Conservation (phyloP, 2,329 filamentous ascomycete genomes). For the Hymenoscyphus fructigenus region DNA sequence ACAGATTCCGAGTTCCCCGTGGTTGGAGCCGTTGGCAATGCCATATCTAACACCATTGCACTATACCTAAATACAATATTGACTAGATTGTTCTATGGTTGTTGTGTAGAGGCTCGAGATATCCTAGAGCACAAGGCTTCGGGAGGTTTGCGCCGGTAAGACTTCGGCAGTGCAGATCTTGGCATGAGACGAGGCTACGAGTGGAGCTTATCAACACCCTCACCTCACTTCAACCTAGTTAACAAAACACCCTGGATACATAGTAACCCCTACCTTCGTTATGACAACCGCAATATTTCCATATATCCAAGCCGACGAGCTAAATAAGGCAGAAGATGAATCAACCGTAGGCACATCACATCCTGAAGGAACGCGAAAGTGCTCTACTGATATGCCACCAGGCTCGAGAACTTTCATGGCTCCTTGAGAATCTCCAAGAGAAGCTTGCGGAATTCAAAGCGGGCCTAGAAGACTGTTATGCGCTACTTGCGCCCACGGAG, state of each 20-base stretch:
- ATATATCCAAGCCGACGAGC: slow-evolving; percentile 25
- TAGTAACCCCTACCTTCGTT: background rate
- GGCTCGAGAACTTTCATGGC: slow-evolving; percentile 38
- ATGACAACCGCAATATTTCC: slow-evolving; percentile 34
- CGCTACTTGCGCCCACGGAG: slow-evolving; percentile 79
- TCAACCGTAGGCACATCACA: slow-evolving; percentile 28
- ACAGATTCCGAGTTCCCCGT: background rate
- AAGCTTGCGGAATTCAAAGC: slow-evolving; percentile 36
- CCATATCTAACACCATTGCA: slow-evolving; percentile 16
- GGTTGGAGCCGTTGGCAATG: background rate
- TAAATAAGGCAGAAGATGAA: slow-evolving; percentile 34
- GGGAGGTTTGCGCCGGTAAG: slow-evolving; percentile 5
- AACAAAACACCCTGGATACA: slow-evolving; percentile 1
- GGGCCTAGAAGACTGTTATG: slow-evolving; percentile 85
- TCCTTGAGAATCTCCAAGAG: slow-evolving; percentile 38
- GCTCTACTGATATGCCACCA: slow-evolving; percentile 19
- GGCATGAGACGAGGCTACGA: no score
- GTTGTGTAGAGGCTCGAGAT: background rate
- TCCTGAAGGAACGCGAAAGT: background rate
- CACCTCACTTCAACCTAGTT: slow-evolving; percentile 18
- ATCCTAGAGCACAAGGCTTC: background rate
- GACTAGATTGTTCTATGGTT: background rate
- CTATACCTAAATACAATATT: background rate
- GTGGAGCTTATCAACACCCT: slow-evolving; percentile 16
- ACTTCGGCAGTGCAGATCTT: no score